phyloP scores from a whole-genome alignment of 192 early-diverging fungal genomes.

The Geranomyces michiganensis region DNA sequence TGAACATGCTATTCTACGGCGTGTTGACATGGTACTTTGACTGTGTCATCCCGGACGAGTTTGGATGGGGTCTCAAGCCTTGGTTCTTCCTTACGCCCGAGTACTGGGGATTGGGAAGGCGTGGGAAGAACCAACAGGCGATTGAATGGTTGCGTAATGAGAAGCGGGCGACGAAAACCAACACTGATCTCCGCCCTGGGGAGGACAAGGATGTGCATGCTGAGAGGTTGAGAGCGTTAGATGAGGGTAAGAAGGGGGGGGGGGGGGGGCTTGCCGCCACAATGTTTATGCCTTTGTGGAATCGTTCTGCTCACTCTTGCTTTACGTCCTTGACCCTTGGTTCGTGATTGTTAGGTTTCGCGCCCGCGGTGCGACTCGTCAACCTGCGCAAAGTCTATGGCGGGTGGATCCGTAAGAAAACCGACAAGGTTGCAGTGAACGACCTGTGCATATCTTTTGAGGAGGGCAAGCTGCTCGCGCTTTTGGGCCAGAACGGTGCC shows the following conservation, averaged over 20 bases:
- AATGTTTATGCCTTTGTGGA: too few relatives aligned
- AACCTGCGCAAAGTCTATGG: slow-evolving; percentile 51
- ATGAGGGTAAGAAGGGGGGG: too few relatives aligned
- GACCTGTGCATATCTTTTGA: slow-evolving; percentile 42
- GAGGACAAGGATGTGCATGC: slow-evolving; percentile 59
- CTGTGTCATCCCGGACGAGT: slow-evolving; percentile 77
- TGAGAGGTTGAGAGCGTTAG: slow-evolving; percentile 48
- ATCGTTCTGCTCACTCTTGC: too few relatives aligned
- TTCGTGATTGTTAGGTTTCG: not conserved
- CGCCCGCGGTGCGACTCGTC: slow-evolving; percentile 49
- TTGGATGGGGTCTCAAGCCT: slow-evolving; percentile 57
- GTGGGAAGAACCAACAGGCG: slow-evolving; percentile 15
- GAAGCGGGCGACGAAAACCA: not conserved
- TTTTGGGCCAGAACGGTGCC: slow-evolving; percentile 77
- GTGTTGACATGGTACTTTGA: slow-evolving; percentile 75
- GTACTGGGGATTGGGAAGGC: slow-evolving; percentile 61
- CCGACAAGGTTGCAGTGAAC: slow-evolving; percentile 49
- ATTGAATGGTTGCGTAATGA: slow-evolving; percentile 46
- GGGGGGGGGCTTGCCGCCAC: too few relatives aligned
- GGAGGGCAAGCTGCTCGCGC: slow-evolving; percentile 58
- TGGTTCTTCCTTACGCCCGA: slow-evolving; percentile 69
- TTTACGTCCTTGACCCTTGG: too few relatives aligned
- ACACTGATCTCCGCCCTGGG: slow-evolving; percentile 17
- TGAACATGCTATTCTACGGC: slow-evolving; percentile 62
- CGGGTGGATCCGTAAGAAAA: slow-evolving; percentile 22